phyloP scores from a whole-genome alignment of 1,139 yeast species.

The Saccharomyces hybrid region DNA sequence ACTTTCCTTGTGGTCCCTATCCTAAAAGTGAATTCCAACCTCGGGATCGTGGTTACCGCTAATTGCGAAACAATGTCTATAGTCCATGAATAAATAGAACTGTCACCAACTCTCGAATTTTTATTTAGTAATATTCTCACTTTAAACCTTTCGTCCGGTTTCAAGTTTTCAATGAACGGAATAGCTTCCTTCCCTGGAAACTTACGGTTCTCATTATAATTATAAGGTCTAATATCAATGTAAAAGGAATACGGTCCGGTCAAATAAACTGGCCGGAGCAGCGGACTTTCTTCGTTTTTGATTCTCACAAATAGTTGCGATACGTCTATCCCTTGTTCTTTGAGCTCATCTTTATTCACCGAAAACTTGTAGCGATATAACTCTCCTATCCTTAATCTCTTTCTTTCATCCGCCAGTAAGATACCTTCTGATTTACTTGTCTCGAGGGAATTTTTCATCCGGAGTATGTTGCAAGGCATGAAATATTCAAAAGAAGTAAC shows the following conservation, averaged over 20 bases:
- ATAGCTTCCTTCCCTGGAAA: constrained; percentile 32
- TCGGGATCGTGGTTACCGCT: constrained; percentile 36
- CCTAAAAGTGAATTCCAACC: constrained; percentile 26
- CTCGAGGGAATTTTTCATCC: constrained; percentile 1
- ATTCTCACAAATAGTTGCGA: constrained; percentile 34
- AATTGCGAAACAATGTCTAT: constrained; percentile 53
- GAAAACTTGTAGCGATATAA: constrained; percentile 24
- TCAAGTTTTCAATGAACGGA: constrained; percentile 36
- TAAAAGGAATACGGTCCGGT: constrained; percentile 57
- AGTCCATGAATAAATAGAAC: constrained; percentile 41
- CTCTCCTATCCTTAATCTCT: constrained; percentile 26
- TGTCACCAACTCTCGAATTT: constrained; percentile 29
- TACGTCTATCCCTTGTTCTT: constrained; percentile 9
- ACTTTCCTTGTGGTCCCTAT: constrained; percentile 24
- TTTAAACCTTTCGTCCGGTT: constrained; percentile 52
- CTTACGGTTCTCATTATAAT: constrained; percentile 36
- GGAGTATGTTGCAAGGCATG: neutral
- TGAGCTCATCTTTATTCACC: constrained; percentile 14
- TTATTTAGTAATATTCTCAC: constrained; percentile 41
- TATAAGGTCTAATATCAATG: constrained; percentile 50
- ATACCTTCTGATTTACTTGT: constrained; percentile 8
- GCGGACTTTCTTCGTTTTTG: constrained; percentile 44
- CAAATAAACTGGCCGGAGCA: constrained; percentile 48
- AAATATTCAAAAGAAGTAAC: neutral
- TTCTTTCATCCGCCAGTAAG: constrained; percentile 20